Base-by-base conservation (phyloP, 305 asterid species). In the Fraxinus albicans region DNA sequence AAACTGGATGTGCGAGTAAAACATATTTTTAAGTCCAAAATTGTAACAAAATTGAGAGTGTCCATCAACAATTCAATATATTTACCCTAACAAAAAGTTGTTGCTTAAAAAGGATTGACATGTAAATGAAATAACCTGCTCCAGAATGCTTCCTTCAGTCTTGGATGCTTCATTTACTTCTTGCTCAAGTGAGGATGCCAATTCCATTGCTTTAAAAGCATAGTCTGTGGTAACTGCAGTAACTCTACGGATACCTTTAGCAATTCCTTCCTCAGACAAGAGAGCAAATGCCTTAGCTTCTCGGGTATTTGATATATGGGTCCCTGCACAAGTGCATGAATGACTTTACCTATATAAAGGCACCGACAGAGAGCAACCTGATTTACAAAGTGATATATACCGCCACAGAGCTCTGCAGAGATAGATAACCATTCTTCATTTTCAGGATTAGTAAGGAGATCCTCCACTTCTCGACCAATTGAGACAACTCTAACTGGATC, bases 381-480 rank as follows among this genome's bases (percentile, higher is more conserved):
- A 47, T 47, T 84, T 34, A 67, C 67, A 70, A 6, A 21, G 29
- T 73, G 76, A 85, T 77, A 55, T 77, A 47, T 91, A 97, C 98
- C 99, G 79, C 99, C 99, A 82, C 99, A 97, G 31, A 97, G 98
- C 88, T 97, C 99, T n/a, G 96, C 90, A 81, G 99, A 97, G 80
- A 93, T 88, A 33, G 93, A 89, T 84, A 82, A 81, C 98, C 99
- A 95, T 78, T 92, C 95, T 80, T 89, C 92, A 87, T 88, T 97
- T 69, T 90, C 94, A 55, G 99, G 98, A 85, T 94, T 88, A 40
- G 94, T 88, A 82, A 97, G 93, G 77, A 97, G 85, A 87, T 95
- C 98, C 72, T 94, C 99, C 88, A 97, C 98, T 47, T 90, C 93
- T 79, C 82, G 94, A 80, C 99, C 99, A 80, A 96, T 91, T 77